phyloP scores from a whole-genome alignment of 257 asterid genomes.

The Jacaranda copaia region DNA sequence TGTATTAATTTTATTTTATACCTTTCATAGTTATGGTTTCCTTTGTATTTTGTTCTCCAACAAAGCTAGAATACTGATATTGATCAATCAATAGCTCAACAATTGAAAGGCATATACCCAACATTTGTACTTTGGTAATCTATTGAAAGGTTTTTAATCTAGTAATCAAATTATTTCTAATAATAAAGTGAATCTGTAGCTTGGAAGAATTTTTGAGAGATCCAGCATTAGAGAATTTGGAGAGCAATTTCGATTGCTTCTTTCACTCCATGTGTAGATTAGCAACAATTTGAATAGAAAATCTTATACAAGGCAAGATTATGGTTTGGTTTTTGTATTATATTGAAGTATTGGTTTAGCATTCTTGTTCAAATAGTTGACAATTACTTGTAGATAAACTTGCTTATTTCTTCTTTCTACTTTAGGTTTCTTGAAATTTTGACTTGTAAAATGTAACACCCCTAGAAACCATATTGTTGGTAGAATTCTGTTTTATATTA shows the following conservation, averaged over 20 bases:
- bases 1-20: constrained; percentile 7
- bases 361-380: not conserved
- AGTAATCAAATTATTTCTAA: constrained; percentile 29
- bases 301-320: constrained; percentile 52
- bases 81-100: constrained; percentile 54
- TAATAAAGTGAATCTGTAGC: constrained; percentile 54
- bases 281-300: constrained; percentile 49
- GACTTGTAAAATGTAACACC: not conserved
- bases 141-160: not conserved
- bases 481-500: no score
- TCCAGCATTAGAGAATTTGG: constrained; percentile 88
- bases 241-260: constrained; percentile 84
- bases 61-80: constrained; percentile 45
- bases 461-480: no score
- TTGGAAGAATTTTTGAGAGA: constrained; percentile 75
- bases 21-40: constrained; percentile 81
- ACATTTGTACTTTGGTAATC: not conserved
- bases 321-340: not conserved
- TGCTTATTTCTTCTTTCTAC: not conserved
- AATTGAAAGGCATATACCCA: constrained; percentile 62
- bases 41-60: constrained; percentile 78
- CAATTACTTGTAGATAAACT: not conserved
- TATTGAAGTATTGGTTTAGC: no score
- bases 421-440: constrained; percentile 1
- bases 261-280: constrained; percentile 88